Evolutionary conservation across 306 rosid genomes (phyloP), one percentile per base, ranked within the genome.

Genomic region (Echinosophora koreensis): DNA sequence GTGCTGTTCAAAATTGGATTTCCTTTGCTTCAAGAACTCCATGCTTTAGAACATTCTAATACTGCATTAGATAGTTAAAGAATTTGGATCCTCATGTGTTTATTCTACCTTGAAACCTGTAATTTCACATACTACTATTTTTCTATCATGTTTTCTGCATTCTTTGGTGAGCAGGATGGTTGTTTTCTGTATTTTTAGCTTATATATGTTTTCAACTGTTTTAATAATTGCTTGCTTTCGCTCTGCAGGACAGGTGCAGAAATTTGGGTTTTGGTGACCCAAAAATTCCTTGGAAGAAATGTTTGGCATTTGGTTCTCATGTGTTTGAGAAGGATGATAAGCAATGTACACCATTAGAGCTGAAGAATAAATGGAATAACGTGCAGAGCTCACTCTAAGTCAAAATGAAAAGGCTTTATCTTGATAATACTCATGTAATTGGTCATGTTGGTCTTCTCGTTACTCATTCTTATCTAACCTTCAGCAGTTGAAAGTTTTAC

Each of bases 281-380:
- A 51, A 71, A 32, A 8, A 70, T 81, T 16, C 84, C 87, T 28
- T 87, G 88, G 82, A 82, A 58, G 77, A 37, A 83, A 54, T 80
- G 86, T 51, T 68, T 84, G 77, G 84, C 83, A 59, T 86, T 80
- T 67, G 91, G 91, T 55, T 60, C 47, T 27, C 32, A 47, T 46
- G 88, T 82, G 76, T 90, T 87, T 83, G 61, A 46, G 39, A 38
- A 55, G 54, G 72, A 66, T 81, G 55, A 46, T 30, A 42, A 54
- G 41, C 76, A 63, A 34, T 84, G 86, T 6, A 86, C 85, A 28
- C 16, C 87, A 16, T 16, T 14, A 38, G 87, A 84, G 78, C 80
- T 87, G 34, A 84, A 87, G 77, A 85, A 87, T 54, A 86, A 90
- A 80, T 89, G 91, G 91, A 86, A 86, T 77, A 84, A 81, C 73